phyloP scores from a whole-genome alignment of 192 early-diverging fungal genomes.

The Backusella mclennaniae region DNA sequence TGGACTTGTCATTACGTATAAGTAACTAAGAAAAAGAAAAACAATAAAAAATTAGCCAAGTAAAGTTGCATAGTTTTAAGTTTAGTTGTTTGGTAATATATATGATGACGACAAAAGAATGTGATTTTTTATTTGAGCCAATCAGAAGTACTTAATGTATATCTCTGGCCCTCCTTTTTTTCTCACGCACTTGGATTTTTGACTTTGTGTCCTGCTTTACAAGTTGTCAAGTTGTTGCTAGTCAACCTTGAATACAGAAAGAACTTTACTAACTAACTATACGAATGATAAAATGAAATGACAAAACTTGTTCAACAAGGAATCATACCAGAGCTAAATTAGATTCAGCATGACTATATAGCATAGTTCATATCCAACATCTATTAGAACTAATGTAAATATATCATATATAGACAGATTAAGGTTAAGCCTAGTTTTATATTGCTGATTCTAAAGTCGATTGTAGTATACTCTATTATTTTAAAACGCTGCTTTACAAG shows the following conservation, averaged over 20 bases:
- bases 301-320: neutral
- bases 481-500: no score
- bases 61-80: neutral
- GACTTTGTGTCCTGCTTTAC: neutral
- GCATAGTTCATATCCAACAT: neutral
- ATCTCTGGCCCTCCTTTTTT: neutral
- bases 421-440: neutral
- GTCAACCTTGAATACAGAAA: neutral
- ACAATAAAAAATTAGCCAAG: neutral
- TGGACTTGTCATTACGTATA: neutral
- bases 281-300: neutral
- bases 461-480: no score
- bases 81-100: neutral
- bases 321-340: neutral
- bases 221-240: neutral
- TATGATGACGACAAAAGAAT: neutral
- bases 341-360: neutral
- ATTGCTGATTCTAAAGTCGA: no score
- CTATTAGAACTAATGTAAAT: neutral
- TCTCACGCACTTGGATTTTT: neutral
- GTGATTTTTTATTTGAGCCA: neutral
- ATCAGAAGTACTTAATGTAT: neutral
- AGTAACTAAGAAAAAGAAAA: neutral
- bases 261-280: neutral
- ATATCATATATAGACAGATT: neutral